Percentiles rank a stretch among this genome's conserved stretches.
Conservation (phyloP, 1,139 yeast species). For the Pichia terricola region DNA sequence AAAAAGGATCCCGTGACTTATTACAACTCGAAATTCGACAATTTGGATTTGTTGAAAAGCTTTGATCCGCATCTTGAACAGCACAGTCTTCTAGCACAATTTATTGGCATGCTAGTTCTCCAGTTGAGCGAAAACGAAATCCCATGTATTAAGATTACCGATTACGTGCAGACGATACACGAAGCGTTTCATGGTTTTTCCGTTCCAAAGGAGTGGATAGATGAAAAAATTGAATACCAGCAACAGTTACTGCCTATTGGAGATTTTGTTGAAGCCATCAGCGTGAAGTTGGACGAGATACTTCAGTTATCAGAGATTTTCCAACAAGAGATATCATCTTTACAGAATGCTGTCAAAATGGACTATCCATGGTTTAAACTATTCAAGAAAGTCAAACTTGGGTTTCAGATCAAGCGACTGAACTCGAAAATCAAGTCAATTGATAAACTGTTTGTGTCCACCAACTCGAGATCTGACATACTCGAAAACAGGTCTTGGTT, state of each 20-base stretch:
- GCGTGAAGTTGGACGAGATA: too few relatives aligned
- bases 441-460: conserved; percentile 32
- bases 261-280: conserved; percentile 1
- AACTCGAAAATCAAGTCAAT: conserved; percentile 45
- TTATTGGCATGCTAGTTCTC: conserved; percentile 45
- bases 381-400: conserved; percentile 46
- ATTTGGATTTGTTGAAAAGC: conserved; percentile 45
- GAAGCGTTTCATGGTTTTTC: background rate
- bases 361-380: conserved; percentile 69
- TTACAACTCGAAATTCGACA: conserved; percentile 52
- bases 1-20: conserved; percentile 38
- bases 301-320: too few relatives aligned
- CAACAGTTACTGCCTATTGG: conserved; percentile 3
- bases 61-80: conserved; percentile 44
- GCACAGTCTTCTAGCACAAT: conserved; percentile 51
- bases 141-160: conserved; percentile 4
- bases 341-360: conserved; percentile 39
- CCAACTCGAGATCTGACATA: background rate
- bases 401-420: conserved; percentile 45
- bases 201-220: conserved; percentile 29
- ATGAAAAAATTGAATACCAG: conserved; percentile 10
- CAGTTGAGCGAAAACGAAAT: conserved; percentile 46
- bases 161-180: too few relatives aligned
- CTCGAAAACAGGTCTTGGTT: conserved; percentile 29
- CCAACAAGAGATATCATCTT: conserved; percentile 16